Conservation (phyloP, 257 asterid genomes). For the Nicotiana tabacum region DNA sequence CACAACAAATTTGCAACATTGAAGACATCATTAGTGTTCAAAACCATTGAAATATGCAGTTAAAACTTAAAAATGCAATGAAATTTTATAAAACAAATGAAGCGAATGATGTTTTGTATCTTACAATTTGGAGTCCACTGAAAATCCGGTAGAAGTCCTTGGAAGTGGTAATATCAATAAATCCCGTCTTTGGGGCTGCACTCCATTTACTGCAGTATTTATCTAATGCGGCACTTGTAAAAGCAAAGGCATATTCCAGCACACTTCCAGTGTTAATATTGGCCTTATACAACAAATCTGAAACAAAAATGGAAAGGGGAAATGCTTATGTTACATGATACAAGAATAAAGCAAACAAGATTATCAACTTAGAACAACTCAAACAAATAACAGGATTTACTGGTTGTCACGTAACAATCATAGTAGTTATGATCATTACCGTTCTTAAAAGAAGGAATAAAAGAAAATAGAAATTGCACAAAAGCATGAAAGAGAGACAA, state of each 20-base stretch:
- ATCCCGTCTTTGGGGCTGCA: conserved; percentile 85
- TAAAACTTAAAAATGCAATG: neutral
- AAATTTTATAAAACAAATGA: neutral
- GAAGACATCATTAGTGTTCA: neutral
- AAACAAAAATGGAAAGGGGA: conserved; percentile 1
- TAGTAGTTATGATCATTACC: neutral
- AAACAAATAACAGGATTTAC: neutral
- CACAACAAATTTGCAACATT: neutral
- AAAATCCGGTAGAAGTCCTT: conserved; percentile 91
- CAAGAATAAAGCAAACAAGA: neutral
- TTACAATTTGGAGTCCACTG: conserved; percentile 91
- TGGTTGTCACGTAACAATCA: neutral
- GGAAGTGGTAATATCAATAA: conserved; percentile 90
- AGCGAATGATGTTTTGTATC: conserved; percentile 10
- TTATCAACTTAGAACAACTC: neutral
- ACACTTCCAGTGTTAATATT: conserved; percentile 93
- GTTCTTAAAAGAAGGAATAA: neutral
- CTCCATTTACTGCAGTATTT: conserved; percentile 96
- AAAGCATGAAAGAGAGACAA: neutral
- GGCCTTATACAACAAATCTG: conserved; percentile 92
- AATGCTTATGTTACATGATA: neutral
- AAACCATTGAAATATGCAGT: neutral
- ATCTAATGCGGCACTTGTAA: conserved; percentile 93
- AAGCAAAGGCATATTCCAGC: conserved; percentile 94
- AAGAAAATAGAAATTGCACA: neutral